phyloP scores from a whole-genome alignment of 805 yeast genomes.

The Yarrowia alimentaria region DNA sequence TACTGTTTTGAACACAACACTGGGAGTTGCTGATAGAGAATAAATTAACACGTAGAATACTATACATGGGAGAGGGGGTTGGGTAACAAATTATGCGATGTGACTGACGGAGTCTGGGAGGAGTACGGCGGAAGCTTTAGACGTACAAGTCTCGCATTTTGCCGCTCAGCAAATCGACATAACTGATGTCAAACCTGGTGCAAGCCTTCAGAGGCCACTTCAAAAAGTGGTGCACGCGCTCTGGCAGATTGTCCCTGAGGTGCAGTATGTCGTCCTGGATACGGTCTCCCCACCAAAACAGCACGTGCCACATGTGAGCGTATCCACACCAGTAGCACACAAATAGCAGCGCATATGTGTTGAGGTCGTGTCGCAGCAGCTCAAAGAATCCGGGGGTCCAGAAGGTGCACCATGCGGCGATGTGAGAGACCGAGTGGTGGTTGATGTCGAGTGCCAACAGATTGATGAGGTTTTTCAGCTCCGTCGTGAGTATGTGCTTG shows the following conservation, averaged over 20 bases:
- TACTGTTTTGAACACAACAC: too few species aligned
- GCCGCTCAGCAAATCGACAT: slow-evolving; percentile 3
- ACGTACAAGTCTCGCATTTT: slow-evolving; percentile 2
- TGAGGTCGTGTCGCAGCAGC: background rate
- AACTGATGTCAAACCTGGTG: background rate
- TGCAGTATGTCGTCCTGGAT: slow-evolving; percentile 1
- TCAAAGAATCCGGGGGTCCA: background rate
- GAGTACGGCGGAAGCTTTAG: too few species aligned
- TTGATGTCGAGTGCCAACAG: background rate
- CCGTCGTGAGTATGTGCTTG: background rate
- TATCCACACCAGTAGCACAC: slow-evolving; percentile 3
- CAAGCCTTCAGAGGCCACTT: slow-evolving; percentile 2
- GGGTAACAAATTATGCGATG: too few species aligned
- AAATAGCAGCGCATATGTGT: slow-evolving; percentile 4
- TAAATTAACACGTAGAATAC: too few species aligned
- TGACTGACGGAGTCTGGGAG: too few species aligned
- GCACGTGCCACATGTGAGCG: slow-evolving; percentile 1
- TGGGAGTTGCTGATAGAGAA: too few species aligned
- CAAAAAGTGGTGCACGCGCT: background rate
- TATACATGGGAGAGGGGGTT: too few species aligned
- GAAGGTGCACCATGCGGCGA: slow-evolving; percentile 4
- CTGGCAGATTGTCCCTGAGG: background rate
- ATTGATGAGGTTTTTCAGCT: slow-evolving; percentile 1
- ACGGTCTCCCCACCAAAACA: slow-evolving; percentile 2
- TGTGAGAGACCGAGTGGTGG: background rate